Evolutionary conservation across 139 green algal genomes (phyloP).

Genomic region (Volvox reticuliferus): DNA sequence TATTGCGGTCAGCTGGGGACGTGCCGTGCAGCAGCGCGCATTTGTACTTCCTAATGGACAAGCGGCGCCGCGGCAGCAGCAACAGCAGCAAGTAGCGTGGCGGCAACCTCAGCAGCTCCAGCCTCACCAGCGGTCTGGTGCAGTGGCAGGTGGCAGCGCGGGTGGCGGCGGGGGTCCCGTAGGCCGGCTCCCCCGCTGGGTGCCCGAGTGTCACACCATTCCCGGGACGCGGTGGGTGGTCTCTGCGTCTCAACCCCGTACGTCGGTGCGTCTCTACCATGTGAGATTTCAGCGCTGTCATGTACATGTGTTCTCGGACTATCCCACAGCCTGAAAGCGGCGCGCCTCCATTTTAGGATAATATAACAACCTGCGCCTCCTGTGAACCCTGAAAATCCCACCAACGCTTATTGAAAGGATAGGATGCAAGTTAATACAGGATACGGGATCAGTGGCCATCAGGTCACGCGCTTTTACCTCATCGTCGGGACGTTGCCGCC

Average conservation of each 20-base stretch:
- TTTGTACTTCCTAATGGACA: background rate
- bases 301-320: too few species aligned
- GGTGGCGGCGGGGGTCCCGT: background rate
- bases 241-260: background rate
- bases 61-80: background rate
- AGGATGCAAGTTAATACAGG: too few species aligned
- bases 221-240: constrained; percentile 64
- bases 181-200: constrained; percentile 20
- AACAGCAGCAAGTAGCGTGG: background rate
- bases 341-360: too few species aligned
- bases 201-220: constrained; percentile 73
- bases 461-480: too few species aligned
- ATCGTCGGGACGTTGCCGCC: too few species aligned
- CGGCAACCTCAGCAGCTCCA: background rate
- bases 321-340: too few species aligned
- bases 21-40: background rate
- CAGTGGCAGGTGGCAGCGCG: background rate
- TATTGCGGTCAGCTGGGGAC: background rate
- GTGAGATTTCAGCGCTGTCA: too few species aligned
- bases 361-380: too few species aligned
- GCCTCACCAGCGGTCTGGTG: background rate
- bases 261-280: too few species aligned
- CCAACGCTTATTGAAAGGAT: too few species aligned
- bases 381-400: too few species aligned
- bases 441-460: too few species aligned